Percentiles rank a stretch among this genome's conserved stretches.
These are phyloP conservation scores for Rhizophlyctis rosea DNA, from an alignment of 192 early-diverging fungal genomes.

Conservation along the genomic window DNA sequence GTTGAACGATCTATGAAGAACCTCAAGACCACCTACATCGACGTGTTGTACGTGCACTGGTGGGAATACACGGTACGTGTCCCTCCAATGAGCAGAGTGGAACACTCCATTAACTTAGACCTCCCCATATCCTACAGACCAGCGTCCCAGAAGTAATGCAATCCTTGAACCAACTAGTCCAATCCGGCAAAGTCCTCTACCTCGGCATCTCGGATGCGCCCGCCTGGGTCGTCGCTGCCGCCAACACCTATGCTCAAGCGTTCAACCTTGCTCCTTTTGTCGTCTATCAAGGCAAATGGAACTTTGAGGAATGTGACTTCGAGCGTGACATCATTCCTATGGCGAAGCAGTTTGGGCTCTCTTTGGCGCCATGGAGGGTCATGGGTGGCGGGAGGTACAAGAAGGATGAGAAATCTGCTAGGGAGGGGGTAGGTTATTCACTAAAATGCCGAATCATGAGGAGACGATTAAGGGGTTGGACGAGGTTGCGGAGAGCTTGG, in stretches of 20 bases:
- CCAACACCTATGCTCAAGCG: conserved; percentile 13
- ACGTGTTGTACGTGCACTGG: conserved; percentile 16
- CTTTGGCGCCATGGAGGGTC: conserved; percentile 28
- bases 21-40: conserved; percentile 14
- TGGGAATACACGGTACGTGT: conserved; percentile 19
- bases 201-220: conserved; percentile 19
- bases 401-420: neutral
- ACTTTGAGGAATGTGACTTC: conserved; percentile 26
- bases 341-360: conserved; percentile 21
- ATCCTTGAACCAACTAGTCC: conserved; percentile 17
- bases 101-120: too few species aligned
- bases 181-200: conserved; percentile 21
- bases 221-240: conserved; percentile 19
- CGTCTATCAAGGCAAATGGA: conserved; percentile 39
- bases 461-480: too few species aligned
- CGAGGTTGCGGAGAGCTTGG: too few species aligned
- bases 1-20: conserved; percentile 14
- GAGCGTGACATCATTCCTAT: conserved; percentile 37
- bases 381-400: conserved; percentile 19
- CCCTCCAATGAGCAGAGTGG: too few species aligned
- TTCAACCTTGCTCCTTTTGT: conserved; percentile 21
- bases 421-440: too few species aligned
- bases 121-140: too few species aligned
- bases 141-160: conserved; percentile 20
- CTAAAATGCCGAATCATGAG: too few species aligned